phyloP scores from a whole-genome alignment of 108 stramenopile species.

The Discostella pseudostelligera region DNA sequence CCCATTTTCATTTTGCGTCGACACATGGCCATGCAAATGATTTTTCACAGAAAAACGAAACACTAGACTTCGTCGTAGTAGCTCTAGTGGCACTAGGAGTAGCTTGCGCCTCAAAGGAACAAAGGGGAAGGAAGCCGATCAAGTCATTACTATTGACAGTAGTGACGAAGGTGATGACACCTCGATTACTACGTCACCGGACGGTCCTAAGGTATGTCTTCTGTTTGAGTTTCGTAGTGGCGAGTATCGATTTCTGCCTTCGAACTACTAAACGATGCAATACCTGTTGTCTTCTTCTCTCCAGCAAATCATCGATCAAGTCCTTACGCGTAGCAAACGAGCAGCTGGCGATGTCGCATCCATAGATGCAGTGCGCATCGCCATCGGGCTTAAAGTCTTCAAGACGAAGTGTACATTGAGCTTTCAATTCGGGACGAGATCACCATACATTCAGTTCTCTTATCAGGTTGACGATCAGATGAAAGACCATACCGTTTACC shows the following conservation, averaged over 20 bases:
- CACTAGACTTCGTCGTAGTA: no score
- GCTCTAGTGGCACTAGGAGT: neutral
- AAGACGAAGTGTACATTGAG: conserved; percentile 33
- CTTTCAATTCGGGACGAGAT: conserved; percentile 33
- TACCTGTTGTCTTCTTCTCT: neutral
- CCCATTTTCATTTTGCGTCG: no score
- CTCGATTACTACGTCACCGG: neutral
- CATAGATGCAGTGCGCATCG: conserved; percentile 54
- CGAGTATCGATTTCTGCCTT: neutral
- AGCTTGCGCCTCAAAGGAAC: neutral
- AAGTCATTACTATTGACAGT: conserved; percentile 12
- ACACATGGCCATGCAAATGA: no score
- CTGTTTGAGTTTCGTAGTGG: neutral
- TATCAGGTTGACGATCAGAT: conserved; percentile 3
- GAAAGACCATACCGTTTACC: conserved; percentile 12
- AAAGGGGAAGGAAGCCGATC: neutral
- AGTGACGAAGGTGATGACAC: conserved; percentile 15
- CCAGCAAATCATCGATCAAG: neutral
- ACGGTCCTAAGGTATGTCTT: neutral
- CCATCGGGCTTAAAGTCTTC: conserved; percentile 51
- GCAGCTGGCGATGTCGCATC: conserved; percentile 26
- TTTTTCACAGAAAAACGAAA: no score
- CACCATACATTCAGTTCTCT: conserved; percentile 36
- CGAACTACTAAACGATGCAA: neutral
- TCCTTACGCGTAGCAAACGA: neutral